phyloP scores from a whole-genome alignment of 176 grass and related monocot species.

The Rhynchospora tenuis region DNA sequence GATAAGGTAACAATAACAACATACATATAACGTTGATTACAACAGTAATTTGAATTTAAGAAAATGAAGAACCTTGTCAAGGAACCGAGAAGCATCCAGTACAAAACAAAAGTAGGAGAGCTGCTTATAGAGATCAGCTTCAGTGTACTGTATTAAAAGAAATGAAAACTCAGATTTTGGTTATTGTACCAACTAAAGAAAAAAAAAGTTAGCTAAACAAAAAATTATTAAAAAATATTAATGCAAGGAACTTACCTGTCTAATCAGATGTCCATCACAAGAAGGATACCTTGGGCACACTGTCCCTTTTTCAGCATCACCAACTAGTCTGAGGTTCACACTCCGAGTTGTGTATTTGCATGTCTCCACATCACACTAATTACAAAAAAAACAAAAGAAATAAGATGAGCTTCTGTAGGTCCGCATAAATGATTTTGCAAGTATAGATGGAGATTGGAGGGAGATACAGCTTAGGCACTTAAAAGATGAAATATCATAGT shows the following conservation, averaged over 20 bases:
- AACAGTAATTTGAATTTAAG: neutral
- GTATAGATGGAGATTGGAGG: neutral
- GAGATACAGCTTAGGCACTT: neutral
- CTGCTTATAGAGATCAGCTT: constrained; percentile 86
- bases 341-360: constrained; percentile 75
- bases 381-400: constrained; percentile 20
- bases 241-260: constrained; percentile 43
- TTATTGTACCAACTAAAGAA: neutral
- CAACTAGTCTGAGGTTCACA: constrained; percentile 82
- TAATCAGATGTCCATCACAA: constrained; percentile 70
- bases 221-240: neutral
- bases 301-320: constrained; percentile 83
- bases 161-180: constrained; percentile 14
- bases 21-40: neutral
- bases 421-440: neutral
- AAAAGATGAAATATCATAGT: neutral
- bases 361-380: constrained; percentile 81
- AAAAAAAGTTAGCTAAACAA: constrained; percentile 9
- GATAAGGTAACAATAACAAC: neutral
- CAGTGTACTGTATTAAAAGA: constrained; percentile 55
- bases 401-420: neutral
- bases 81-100: constrained; percentile 56
- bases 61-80: constrained; percentile 67
- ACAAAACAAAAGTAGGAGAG: constrained; percentile 87
- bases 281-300: constrained; percentile 80